These are phyloP conservation scores for Fallopia convolvulus DNA, from an alignment of 148 eudicot genomes.

Conservation along the genomic window DNA sequence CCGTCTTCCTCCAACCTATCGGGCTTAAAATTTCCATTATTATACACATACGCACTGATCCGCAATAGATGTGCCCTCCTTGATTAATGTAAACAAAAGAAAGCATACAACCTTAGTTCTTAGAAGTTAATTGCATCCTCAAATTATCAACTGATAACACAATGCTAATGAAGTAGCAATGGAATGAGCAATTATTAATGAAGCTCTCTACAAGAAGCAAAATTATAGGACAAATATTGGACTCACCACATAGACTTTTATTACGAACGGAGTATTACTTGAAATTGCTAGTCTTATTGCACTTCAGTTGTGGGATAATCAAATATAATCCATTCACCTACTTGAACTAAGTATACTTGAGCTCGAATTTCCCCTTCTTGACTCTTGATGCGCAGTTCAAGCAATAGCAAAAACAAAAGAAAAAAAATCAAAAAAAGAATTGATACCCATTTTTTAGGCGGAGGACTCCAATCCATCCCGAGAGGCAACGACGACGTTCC, in stretches of 20 bases:
- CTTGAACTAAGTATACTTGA: background rate
- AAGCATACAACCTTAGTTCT: background rate
- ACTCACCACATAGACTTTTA: background rate
- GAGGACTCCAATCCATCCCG: constrained; percentile 99
- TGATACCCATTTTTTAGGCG: constrained; percentile 75
- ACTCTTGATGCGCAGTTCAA: background rate
- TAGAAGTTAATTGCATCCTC: background rate
- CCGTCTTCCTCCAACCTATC: background rate
- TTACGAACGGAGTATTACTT: background rate
- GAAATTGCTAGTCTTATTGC: background rate
- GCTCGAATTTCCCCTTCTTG: constrained; percentile 6
- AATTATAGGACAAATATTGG: background rate
- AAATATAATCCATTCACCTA: background rate
- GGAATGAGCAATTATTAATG: background rate
- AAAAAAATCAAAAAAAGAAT: background rate
- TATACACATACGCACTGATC: background rate
- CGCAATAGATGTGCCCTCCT: background rate
- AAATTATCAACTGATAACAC: background rate
- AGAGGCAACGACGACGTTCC: constrained; percentile 94
- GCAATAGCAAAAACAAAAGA: background rate
- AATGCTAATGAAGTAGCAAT: background rate
- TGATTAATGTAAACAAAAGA: background rate
- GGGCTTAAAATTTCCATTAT: background rate
- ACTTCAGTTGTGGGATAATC: background rate
- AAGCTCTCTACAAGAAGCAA: background rate